A percentile compares a stretch with the other conserved stretches of the same genome.
Evolutionary conservation across 306 rosid genomes (phyloP).

Genomic region (Mimosa bimucronata): DNA sequence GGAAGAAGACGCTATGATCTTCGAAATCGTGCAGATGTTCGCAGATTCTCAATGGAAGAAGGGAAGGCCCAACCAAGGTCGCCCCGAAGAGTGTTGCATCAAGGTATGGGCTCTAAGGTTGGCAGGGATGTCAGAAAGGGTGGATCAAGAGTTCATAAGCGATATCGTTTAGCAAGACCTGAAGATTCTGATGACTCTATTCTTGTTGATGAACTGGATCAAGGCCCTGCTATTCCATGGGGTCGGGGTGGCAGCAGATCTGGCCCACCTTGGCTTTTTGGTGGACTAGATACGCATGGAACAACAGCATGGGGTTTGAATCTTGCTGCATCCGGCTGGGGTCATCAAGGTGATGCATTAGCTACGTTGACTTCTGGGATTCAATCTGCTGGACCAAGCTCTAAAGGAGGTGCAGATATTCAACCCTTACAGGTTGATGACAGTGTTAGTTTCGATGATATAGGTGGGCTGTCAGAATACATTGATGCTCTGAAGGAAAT

Average conservation of each 20-base stretch:
- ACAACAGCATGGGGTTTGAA: slow-evolving; percentile 89
- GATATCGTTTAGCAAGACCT: slow-evolving; percentile 76
- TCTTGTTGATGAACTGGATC: slow-evolving; percentile 95
- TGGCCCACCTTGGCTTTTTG: slow-evolving; percentile 94
- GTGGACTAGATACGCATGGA: slow-evolving; percentile 92
- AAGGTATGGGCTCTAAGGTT: slow-evolving; percentile 91
- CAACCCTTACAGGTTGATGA: slow-evolving; percentile 98
- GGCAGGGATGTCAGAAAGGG: slow-evolving; percentile 90
- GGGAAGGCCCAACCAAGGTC: slow-evolving; percentile 81
- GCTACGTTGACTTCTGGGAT: slow-evolving; percentile 82
- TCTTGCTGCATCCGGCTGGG: slow-evolving; percentile 99
- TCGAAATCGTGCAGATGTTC: slow-evolving; percentile 90
- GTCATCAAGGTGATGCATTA: slow-evolving; percentile 93
- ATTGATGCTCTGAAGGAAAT: slow-evolving; percentile 94
- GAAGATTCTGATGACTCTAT: slow-evolving; percentile 99
- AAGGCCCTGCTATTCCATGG: slow-evolving; percentile 95
- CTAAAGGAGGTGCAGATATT: slow-evolving; percentile 99
- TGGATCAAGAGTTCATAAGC: slow-evolving; percentile 91
- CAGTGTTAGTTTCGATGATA: slow-evolving; percentile 89
- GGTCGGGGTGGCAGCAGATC: slow-evolving; percentile 87
- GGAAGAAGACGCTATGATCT: slow-evolving; percentile 95
- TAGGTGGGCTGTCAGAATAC: slow-evolving; percentile 94
- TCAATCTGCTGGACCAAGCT: slow-evolving; percentile 99
- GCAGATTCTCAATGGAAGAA: slow-evolving; percentile 81
- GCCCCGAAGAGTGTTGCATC: slow-evolving; percentile 90